phyloP scores from a whole-genome alignment of 768 basidiomycete species.

The Tricholoma sp. region DNA sequence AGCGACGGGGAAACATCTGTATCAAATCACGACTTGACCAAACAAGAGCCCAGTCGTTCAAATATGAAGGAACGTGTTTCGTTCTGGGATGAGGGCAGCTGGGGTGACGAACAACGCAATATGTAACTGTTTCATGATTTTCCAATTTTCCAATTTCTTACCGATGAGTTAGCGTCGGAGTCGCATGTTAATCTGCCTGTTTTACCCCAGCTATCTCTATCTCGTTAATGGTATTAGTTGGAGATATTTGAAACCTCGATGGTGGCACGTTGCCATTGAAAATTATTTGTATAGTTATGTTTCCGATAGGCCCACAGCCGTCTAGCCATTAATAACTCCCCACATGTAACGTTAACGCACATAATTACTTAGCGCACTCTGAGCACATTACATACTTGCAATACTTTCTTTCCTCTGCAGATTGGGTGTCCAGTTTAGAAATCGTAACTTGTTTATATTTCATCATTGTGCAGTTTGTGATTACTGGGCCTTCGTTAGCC shows the following conservation, averaged over 20 bases:
- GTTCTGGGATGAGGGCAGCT: conserved; percentile 16
- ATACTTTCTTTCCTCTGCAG: background rate
- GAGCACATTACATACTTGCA: background rate
- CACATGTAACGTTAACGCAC: background rate
- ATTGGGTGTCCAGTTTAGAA: background rate
- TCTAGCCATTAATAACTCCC: background rate
- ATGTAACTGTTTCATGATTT: background rate
- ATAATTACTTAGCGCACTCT: background rate
- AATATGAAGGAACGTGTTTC: conserved; percentile 5
- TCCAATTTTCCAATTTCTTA: background rate
- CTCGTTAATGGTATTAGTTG: too few relatives aligned
- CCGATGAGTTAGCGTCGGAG: background rate
- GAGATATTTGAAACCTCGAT: background rate
- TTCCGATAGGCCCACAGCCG: background rate
- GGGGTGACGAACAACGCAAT: conserved; percentile 1
- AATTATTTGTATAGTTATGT: background rate
- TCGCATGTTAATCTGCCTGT: conserved; percentile 4
- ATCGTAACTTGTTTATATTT: background rate
- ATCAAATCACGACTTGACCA: background rate
- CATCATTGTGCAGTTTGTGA: background rate
- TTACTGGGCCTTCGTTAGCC: conserved; percentile 60
- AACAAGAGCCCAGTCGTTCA: background rate
- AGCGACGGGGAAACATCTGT: conserved; percentile 7
- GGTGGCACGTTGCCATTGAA: background rate
- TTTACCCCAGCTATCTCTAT: background rate